Evolutionary conservation across 176 grass and related monocot species (phyloP).

Genomic region (Otatea glauca): DNA sequence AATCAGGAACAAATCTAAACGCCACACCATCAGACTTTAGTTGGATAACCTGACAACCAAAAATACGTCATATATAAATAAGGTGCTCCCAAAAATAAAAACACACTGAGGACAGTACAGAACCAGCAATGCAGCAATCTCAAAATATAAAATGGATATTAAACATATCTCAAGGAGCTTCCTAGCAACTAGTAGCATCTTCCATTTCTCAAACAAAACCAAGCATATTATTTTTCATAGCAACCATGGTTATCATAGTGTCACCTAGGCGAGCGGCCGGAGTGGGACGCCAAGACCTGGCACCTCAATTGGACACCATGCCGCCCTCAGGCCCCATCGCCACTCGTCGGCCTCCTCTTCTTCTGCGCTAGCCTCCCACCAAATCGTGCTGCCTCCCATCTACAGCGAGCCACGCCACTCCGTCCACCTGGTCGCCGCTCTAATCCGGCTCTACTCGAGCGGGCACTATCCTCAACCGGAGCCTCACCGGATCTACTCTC

Average conservation of each 20-base stretch:
- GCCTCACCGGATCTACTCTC: too few species aligned
- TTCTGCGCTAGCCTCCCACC: too few species aligned
- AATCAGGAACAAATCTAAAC: constrained; percentile 88
- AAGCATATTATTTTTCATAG: neutral
- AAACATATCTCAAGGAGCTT: neutral
- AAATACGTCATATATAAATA: neutral
- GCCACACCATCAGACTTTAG: constrained; percentile 82
- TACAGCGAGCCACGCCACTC: too few species aligned
- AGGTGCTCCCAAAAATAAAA: neutral
- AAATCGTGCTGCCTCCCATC: too few species aligned
- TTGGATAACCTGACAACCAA: constrained; percentile 74
- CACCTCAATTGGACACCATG: too few species aligned
- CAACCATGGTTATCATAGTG: neutral
- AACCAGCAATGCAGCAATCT: neutral
- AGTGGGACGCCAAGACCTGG: too few species aligned
- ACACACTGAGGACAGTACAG: neutral
- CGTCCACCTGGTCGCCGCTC: too few species aligned
- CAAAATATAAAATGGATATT: neutral
- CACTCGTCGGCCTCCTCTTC: too few species aligned
- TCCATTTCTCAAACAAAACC: neutral
- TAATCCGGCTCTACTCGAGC: too few species aligned
- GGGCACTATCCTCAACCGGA: too few species aligned
- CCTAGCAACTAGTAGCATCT: neutral
- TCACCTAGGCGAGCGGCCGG: too few species aligned
- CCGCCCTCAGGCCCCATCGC: too few species aligned